Evolutionary conservation across 306 rosid species (phyloP).

Genomic region (Boehmeria nivea): DNA sequence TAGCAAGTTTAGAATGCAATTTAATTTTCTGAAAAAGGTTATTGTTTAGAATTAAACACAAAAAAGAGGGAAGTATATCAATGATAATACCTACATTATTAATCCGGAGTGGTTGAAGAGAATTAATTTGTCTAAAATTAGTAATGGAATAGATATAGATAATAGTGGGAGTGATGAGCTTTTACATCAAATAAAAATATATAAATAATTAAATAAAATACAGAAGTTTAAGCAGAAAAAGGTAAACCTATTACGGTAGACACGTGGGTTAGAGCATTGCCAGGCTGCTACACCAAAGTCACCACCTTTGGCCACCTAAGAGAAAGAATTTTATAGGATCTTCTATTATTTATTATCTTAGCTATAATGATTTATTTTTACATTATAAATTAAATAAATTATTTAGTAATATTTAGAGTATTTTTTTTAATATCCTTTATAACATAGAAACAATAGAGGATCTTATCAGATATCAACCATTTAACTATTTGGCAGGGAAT

Average conservation of each 20-base stretch:
- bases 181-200: neutral
- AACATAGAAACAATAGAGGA: too few species aligned
- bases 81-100: too few species aligned
- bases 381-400: neutral
- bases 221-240: neutral
- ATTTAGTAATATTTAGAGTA: too few species aligned
- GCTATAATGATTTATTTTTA: too few species aligned
- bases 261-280: conserved; percentile 6
- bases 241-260: neutral
- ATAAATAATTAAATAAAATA: too few species aligned
- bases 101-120: neutral
- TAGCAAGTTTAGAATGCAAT: too few species aligned
- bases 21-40: too few species aligned
- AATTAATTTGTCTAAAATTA: neutral
- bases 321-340: neutral
- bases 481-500: too few species aligned
- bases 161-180: neutral
- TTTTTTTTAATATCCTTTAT: too few species aligned
- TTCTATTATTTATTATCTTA: neutral
- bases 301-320: conserved; percentile 1
- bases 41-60: too few species aligned
- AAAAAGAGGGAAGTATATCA: too few species aligned
- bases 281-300: conserved; percentile 9
- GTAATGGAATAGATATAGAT: neutral
- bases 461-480: too few species aligned